Evolutionary conservation across 805 yeast genomes (phyloP).

Genomic region (Candida wancherniae): DNA sequence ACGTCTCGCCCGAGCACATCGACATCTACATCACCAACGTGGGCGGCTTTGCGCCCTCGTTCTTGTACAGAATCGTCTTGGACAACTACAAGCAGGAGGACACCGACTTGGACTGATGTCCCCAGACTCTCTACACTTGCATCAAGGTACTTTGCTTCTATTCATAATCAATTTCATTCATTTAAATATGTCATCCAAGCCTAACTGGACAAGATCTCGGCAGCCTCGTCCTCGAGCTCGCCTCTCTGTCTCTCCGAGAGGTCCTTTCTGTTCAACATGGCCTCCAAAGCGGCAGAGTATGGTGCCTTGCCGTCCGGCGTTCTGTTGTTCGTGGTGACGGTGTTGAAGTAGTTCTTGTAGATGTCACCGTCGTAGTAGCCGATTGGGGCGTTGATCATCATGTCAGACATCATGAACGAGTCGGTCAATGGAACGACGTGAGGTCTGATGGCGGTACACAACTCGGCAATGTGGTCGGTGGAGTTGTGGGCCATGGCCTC

Average conservation of each 20-base stretch:
- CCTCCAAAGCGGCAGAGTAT: constrained; percentile 43
- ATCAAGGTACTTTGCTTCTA: not conserved
- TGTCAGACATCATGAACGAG: constrained; percentile 77
- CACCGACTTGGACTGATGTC: constrained; percentile 35
- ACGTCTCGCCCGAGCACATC: constrained; percentile 88
- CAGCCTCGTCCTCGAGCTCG: constrained; percentile 34
- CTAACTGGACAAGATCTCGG: constrained; percentile 21
- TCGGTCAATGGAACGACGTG: constrained; percentile 78
- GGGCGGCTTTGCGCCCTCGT: constrained; percentile 95
- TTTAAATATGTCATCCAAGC: not conserved
- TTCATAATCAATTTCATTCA: too few species aligned
- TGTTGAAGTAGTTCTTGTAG: constrained; percentile 67
- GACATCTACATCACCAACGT: constrained; percentile 92
- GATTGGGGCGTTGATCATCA: constrained; percentile 73
- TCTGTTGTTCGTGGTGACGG: constrained; percentile 47
- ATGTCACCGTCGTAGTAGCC: constrained; percentile 81
- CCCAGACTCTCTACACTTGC: not conserved
- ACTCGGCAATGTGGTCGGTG: constrained; percentile 31
- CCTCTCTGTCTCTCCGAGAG: constrained; percentile 34
- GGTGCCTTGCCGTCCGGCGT: constrained; percentile 55
- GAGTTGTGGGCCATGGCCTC: constrained; percentile 44
- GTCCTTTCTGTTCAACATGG: constrained; percentile 37
- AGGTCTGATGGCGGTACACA: constrained; percentile 43
- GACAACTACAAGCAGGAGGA: constrained; percentile 91
- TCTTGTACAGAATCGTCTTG: constrained; percentile 89